These are phyloP conservation scores for Babesia bovis DNA, from an alignment of 169 alveolate species.

Conservation along the genomic window DNA sequence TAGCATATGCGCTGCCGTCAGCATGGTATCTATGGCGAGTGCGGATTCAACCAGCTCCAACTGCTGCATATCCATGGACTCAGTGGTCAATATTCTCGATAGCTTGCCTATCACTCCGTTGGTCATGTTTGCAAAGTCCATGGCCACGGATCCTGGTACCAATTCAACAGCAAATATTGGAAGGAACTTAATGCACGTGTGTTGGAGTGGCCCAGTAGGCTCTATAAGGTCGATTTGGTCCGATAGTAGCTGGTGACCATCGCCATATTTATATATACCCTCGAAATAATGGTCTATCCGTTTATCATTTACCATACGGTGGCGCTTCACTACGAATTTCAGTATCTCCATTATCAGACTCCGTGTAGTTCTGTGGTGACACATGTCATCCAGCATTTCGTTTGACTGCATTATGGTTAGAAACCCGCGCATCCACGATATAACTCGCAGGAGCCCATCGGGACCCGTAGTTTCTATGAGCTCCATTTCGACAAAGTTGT, in stretches of 20 bases:
- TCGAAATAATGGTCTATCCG: slow-evolving; percentile 22
- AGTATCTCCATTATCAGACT: slow-evolving; percentile 9
- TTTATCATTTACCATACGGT: not conserved
- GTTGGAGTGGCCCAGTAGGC: not conserved
- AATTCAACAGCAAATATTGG: slow-evolving; percentile 26
- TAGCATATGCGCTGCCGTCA: slow-evolving; percentile 22
- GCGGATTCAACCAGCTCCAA: slow-evolving; percentile 27
- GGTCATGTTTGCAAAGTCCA: slow-evolving; percentile 34
- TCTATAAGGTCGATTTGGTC: slow-evolving; percentile 24
- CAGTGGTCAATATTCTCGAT: slow-evolving; percentile 5
- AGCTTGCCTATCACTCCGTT: slow-evolving; percentile 14
- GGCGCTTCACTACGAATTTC: slow-evolving; percentile 1
- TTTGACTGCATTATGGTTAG: slow-evolving; percentile 25
- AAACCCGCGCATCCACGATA: slow-evolving; percentile 28
- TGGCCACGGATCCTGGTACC: slow-evolving; percentile 11
- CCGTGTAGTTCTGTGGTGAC: slow-evolving; percentile 3
- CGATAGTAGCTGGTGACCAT: slow-evolving; percentile 40
- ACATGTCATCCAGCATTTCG: slow-evolving; percentile 31
- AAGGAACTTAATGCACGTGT: not conserved
- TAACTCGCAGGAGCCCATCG: slow-evolving; percentile 9
- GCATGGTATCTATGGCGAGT: slow-evolving; percentile 10
- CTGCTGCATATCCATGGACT: slow-evolving; percentile 21
- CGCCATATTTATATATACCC: slow-evolving; percentile 18
- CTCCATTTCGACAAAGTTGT: slow-evolving; percentile 27
- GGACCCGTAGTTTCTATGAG: slow-evolving; percentile 17